phyloP scores from a whole-genome alignment of 1,284 basidiomycete species.

The Trametes polyzona region DNA sequence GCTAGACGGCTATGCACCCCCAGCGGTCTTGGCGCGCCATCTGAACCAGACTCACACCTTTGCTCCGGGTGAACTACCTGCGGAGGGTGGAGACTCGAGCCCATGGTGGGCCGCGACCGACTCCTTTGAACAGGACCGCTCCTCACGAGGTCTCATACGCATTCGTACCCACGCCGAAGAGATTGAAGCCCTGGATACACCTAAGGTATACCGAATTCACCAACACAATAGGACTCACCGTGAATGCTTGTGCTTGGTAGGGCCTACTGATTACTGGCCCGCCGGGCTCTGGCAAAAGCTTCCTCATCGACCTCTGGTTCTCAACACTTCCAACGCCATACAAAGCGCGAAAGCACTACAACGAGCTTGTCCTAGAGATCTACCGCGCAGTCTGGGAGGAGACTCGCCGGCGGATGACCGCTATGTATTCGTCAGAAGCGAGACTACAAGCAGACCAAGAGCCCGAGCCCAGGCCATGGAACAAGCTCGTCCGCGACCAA shows the following conservation, averaged over 20 bases:
- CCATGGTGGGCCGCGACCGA: conserved; percentile 36
- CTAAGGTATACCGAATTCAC: conserved; percentile 45
- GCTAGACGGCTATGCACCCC: conserved; percentile 54
- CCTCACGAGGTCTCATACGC: conserved; percentile 45
- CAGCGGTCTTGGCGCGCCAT: conserved; percentile 39
- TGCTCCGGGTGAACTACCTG: conserved; percentile 31
- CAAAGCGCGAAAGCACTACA: conserved; percentile 72
- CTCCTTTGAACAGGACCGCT: conserved; percentile 13
- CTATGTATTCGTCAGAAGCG: conserved; percentile 9
- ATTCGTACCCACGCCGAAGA: conserved; percentile 62
- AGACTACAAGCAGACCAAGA: conserved; percentile 20
- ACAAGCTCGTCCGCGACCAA: conserved; percentile 41
- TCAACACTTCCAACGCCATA: conserved; percentile 57
- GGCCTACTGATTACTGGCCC: conserved; percentile 79
- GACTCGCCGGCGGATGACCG: conserved; percentile 48
- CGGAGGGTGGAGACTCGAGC: conserved; percentile 5
- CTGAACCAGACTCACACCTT: conserved; percentile 25
- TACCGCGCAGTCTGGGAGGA: conserved; percentile 69
- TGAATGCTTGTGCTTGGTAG: conserved; percentile 36
- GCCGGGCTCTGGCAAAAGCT: conserved; percentile 78
- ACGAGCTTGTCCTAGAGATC: conserved; percentile 68
- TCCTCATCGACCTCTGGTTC: conserved; percentile 72
- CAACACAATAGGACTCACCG: neutral
- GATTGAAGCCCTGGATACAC: conserved; percentile 58
- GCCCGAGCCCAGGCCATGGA: conserved; percentile 39